Conservation (phyloP, 768 basidiomycete genomes). For the Peribolospora kevripleyi region DNA sequence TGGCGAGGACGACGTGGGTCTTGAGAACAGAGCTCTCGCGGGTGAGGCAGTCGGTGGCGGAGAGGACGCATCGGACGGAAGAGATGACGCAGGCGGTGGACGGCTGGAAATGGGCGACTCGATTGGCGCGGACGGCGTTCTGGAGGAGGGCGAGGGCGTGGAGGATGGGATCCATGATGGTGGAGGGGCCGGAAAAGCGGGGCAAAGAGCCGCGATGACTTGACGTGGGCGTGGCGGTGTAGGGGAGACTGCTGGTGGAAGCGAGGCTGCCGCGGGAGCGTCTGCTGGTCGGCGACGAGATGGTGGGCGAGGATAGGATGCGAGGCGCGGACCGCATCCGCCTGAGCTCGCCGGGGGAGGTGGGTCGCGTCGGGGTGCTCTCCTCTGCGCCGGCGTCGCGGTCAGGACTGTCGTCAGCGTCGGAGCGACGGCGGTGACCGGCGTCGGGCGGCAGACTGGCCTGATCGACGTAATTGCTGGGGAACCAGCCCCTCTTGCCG, state of each 20-base stretch:
- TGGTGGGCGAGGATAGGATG: no score
- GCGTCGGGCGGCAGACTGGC: no score
- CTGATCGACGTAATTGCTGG: conserved; percentile 53
- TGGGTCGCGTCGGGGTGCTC: background rate
- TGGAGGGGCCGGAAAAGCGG: background rate
- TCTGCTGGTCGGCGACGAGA: background rate
- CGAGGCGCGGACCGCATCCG: no score
- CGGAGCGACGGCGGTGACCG: no score
- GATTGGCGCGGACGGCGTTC: conserved; percentile 52
- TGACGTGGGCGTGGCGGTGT: background rate
- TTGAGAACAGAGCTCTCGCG: conserved; percentile 54
- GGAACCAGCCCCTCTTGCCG: conserved; percentile 77
- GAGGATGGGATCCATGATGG: conserved; percentile 52
- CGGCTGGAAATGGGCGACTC: conserved; percentile 66
- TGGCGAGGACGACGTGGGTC: conserved; percentile 37
- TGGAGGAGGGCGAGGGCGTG: conserved; percentile 69
- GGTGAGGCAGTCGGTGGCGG: conserved; percentile 55
- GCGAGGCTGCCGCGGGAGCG: background rate
- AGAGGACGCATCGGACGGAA: conserved; percentile 65
- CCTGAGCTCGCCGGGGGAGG: no score
- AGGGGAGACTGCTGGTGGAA: background rate
- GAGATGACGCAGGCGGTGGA: conserved; percentile 83
- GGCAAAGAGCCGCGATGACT: no score
- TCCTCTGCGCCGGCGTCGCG: background rate
- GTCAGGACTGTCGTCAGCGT: no score